Evolutionary conservation across 1,139 yeast genomes (phyloP), one percentile per base, ranked within the genome.

Genomic region (Yamadazyma sp.): DNA sequence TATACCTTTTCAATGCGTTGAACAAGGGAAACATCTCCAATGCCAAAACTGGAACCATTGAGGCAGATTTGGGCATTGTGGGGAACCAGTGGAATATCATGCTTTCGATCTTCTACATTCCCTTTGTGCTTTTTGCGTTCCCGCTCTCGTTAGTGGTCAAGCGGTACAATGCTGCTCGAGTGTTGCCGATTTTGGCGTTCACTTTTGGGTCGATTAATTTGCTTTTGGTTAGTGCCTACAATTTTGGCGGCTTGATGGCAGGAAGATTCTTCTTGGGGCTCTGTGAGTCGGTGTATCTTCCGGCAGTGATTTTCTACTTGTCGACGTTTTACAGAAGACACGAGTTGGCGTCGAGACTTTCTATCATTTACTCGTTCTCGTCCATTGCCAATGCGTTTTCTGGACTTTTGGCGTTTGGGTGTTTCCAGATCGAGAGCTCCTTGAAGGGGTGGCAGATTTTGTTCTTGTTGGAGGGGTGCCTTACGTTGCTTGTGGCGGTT

Each of bases 361-460:
- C 62, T 2, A 45, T 52, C 21, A 59, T 60, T 35, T 61, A 58
- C 40, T 52, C 59, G 23, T 54, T 63, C 35, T 53, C 58, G 33
- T 60, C 62, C 1, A 48, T 60, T 43, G 56, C 62, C 6, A 43
- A 54, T 11, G 57, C 62, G 9, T 46, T 56, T 42, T 47, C 58
- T 14, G 52, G 57, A 12, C 50, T 60, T 35, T 52, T 62, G 31
- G 68, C 67, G 0, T 61, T 61, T 48, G 68, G 62, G 2, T 50
- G 30, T 47, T 61, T 43, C 44, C 59, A 42, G 48, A 44, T 40
- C 36, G 45, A 47, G 54, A 44, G 34, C 44, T 38, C 54, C 10
- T 53, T 62, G 36, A 50, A 53, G 26, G 86, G 86, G 6, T 81
- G 86, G 86, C 67, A 73, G 46, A 82, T 82, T 78, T 59, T 83